A percentile compares a stretch with the other conserved stretches of the same genome.
Evolutionary conservation across 371 early-diverging fungal genomes (phyloP).

Genomic region (Mucor circinelloides): DNA sequence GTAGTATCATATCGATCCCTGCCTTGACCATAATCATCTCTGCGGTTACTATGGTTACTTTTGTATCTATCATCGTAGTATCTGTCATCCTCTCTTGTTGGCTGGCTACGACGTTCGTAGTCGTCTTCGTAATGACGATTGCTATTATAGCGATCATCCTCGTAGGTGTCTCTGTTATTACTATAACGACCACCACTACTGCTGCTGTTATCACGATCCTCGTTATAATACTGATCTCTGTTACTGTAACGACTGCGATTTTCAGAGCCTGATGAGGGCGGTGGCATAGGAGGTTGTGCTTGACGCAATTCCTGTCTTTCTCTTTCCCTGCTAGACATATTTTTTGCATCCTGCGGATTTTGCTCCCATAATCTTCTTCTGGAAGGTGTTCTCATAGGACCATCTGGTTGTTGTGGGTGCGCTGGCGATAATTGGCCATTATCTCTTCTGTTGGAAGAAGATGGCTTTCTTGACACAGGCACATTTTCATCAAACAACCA

Average conservation of each 20-base stretch:
- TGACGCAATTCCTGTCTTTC: constrained; percentile 42
- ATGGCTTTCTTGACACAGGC: not conserved
- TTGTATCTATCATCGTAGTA: constrained; percentile 1
- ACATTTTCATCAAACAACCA: constrained; percentile 36
- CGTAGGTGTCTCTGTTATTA: not conserved
- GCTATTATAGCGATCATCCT: not conserved
- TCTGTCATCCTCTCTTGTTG: not conserved
- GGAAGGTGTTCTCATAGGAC: constrained; percentile 26
- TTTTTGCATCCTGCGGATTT: constrained; percentile 17
- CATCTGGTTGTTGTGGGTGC: not conserved
- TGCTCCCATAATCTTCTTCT: constrained; percentile 41
- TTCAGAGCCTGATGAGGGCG: not conserved
- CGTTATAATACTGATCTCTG: not conserved
- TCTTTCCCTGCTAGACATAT: constrained; percentile 34
- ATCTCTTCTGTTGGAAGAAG: not conserved
- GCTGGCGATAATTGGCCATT: not conserved
- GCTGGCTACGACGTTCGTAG: not conserved
- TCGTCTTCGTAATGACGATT: not conserved
- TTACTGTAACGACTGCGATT: not conserved
- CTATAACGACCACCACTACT: not conserved
- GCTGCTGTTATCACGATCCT: not conserved
- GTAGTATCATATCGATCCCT: not conserved
- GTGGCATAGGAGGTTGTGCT: constrained; percentile 10
- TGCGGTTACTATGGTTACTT: not conserved
- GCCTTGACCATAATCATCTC: not conserved